phyloP scores from a whole-genome alignment of 805 yeast genomes.

The Wickerhamomyces kurtzmanii region DNA sequence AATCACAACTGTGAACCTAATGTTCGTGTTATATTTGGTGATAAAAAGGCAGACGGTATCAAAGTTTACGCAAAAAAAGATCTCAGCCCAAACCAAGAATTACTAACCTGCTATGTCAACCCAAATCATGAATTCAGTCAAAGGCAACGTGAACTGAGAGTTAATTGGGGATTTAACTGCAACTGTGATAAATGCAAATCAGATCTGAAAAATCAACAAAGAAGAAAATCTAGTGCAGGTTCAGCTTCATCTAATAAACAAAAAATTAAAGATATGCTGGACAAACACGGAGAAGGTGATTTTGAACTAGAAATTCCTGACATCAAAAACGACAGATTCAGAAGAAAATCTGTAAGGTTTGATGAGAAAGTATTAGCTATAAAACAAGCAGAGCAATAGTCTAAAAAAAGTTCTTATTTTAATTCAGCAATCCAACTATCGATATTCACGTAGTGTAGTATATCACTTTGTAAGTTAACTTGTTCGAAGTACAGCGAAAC shows the following conservation, averaged over 20 bases:
- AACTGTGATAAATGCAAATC: slow-evolving; percentile 53
- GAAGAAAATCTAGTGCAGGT: slow-evolving; percentile 32
- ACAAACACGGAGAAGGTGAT: slow-evolving; percentile 26
- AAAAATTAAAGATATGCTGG: slow-evolving; percentile 39
- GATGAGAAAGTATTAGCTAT: slow-evolving; percentile 53
- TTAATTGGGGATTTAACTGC: slow-evolving; percentile 77
- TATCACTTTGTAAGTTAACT: too few species aligned
- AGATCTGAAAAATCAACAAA: slow-evolving; percentile 35
- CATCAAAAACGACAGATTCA: slow-evolving; percentile 21
- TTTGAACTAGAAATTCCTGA: slow-evolving; percentile 39
- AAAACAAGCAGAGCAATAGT: too few species aligned
- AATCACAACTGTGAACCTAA: slow-evolving; percentile 76
- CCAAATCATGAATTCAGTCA: slow-evolving; percentile 52
- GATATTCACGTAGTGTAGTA: too few species aligned
- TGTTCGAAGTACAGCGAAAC: too few species aligned
- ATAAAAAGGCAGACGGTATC: slow-evolving; percentile 38
- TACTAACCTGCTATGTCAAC: slow-evolving; percentile 60
- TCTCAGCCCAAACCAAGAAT: slow-evolving; percentile 56
- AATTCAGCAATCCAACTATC: too few species aligned
- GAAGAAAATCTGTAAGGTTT: slow-evolving; percentile 60
- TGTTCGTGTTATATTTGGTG: slow-evolving; percentile 38
- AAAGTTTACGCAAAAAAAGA: slow-evolving; percentile 49
- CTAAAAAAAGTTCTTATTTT: too few species aligned
- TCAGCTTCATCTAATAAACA: slow-evolving; percentile 9
- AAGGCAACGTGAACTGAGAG: slow-evolving; percentile 55